phyloP scores from a whole-genome alignment of 2,329 filamentous ascomycete species.

The Aspergillus ochraceoroseus region DNA sequence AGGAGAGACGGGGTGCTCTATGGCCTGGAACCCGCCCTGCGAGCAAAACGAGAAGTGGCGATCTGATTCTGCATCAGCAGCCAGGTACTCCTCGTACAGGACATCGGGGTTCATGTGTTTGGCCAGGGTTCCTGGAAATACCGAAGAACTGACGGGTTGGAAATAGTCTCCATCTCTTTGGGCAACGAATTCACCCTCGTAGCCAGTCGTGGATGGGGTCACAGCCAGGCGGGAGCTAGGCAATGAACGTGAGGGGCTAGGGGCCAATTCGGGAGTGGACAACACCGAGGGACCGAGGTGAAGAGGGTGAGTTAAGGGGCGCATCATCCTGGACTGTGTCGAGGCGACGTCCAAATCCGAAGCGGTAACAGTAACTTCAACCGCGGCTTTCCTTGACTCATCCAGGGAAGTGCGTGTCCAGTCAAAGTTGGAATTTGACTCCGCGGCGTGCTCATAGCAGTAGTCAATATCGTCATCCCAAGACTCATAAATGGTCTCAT shows the following conservation, averaged over 20 bases:
- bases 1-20: conserved; percentile 37
- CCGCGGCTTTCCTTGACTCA: conserved; percentile 22
- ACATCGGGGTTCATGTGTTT: conserved; percentile 34
- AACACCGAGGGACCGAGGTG: conserved; percentile 26
- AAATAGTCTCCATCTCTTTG: conserved; percentile 29
- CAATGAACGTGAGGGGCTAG: conserved; percentile 31
- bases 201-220: conserved; percentile 31
- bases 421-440: conserved; percentile 58
- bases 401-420: conserved; percentile 46
- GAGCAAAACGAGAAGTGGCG: conserved; percentile 46
- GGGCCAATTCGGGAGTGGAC: conserved; percentile 33
- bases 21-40: conserved; percentile 40
- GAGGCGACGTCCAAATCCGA: conserved; percentile 10
- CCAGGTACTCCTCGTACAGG: conserved; percentile 41
- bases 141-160: conserved; percentile 30
- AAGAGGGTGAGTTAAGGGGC: conserved; percentile 20
- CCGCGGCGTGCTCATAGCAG: conserved; percentile 57
- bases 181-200: conserved; percentile 26
- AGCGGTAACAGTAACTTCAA: conserved; percentile 16
- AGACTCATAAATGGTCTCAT: conserved; percentile 38
- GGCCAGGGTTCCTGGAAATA: conserved; percentile 29
- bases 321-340: conserved; percentile 13
- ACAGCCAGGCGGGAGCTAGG: conserved; percentile 26
- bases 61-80: conserved; percentile 45
- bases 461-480: conserved; percentile 62